phyloP scores from a whole-genome alignment of 2,329 filamentous ascomycete species.

The Beauveria scarabaeidicola region DNA sequence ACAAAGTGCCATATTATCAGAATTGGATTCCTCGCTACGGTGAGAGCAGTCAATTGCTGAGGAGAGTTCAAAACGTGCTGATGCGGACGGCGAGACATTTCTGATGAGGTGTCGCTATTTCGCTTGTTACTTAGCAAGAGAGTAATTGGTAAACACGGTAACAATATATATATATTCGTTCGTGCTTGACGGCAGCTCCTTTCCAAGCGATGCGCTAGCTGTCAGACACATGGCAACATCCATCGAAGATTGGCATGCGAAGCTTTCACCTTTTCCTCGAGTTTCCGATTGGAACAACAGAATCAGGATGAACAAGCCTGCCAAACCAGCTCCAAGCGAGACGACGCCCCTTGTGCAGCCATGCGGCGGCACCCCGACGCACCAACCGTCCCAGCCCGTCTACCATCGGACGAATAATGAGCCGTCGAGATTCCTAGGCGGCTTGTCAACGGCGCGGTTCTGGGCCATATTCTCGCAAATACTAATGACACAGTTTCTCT shows the following conservation, averaged over 20 bases:
- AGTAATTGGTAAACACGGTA: too few species aligned
- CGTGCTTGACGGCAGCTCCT: not conserved
- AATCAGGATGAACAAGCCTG: not conserved
- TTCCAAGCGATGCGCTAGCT: not conserved
- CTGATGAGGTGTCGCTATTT: too few species aligned
- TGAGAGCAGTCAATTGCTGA: not conserved
- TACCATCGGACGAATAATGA: not conserved
- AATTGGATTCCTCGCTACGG: not conserved
- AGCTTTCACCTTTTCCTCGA: not conserved
- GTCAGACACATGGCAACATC: not conserved
- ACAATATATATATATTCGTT: not conserved
- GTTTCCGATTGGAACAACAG: not conserved
- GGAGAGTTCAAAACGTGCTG: not conserved
- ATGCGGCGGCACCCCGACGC: not conserved
- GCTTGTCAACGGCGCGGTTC: slow-evolving; percentile 43
- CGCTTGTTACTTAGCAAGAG: too few species aligned
- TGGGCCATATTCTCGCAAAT: slow-evolving; percentile 55
- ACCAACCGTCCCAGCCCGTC: not conserved
- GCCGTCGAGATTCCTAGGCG: slow-evolving; percentile 30
- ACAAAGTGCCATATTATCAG: not conserved
- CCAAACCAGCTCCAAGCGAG: not conserved
- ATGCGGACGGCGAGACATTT: not conserved
- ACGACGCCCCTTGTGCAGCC: not conserved
- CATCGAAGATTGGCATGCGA: not conserved
- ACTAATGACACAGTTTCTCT: slow-evolving; percentile 47